Conservation (phyloP, 1,284 basidiomycete species). For the Ustilago lituana region DNA sequence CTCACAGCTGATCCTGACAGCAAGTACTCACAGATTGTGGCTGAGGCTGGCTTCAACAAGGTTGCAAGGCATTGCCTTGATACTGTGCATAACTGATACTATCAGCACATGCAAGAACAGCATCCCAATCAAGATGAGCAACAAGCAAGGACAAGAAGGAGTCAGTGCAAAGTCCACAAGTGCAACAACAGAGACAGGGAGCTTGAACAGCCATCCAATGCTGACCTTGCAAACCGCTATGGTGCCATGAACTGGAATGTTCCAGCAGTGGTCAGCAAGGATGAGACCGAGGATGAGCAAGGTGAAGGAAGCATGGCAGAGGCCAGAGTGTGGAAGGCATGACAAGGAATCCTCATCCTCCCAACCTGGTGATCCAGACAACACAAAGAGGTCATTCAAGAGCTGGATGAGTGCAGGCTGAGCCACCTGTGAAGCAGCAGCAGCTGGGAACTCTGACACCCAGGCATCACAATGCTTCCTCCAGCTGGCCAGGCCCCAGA, state of each 20-base stretch:
- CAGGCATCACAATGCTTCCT: neutral
- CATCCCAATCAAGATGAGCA: no score
- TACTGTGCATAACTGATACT: neutral
- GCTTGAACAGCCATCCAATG: neutral
- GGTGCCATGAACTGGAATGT: constrained; percentile 1
- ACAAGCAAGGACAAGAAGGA: no score
- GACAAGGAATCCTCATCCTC: neutral
- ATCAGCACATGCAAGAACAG: neutral
- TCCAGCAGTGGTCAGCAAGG: neutral
- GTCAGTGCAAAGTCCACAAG: neutral
- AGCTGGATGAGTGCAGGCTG: neutral
- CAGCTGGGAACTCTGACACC: neutral
- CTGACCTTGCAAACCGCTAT: neutral
- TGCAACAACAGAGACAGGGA: no score
- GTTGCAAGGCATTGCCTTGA: neutral
- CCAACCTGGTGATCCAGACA: neutral
- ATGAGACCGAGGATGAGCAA: neutral
- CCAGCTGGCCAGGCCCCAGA: neutral
- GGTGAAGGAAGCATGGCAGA: neutral
- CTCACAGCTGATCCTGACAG: neutral
- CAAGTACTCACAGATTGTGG: neutral
- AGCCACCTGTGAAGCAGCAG: neutral
- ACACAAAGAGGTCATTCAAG: neutral
- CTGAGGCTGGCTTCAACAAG: neutral
- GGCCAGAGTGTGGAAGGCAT: no score